Percentiles rank a stretch among this genome's conserved stretches.
These are phyloP conservation scores for Mrakia gelida DNA, from an alignment of 768 basidiomycete genomes.

Conservation along the genomic window DNA sequence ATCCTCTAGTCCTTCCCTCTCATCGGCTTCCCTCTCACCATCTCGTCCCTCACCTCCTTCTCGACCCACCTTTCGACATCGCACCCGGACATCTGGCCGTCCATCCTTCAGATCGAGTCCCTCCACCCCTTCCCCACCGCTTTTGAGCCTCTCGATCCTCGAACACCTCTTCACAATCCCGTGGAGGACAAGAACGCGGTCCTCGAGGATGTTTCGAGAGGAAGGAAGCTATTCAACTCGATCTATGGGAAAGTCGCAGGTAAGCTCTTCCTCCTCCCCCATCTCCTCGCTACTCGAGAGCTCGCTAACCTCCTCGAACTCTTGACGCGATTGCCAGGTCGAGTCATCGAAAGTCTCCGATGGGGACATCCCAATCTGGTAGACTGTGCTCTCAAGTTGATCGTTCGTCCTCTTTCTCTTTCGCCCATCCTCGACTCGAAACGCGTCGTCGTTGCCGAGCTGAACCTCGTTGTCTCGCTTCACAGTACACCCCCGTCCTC, in stretches of 20 bases:
- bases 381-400: constrained; percentile 26
- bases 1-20: constrained; percentile 3
- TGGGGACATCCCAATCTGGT: constrained; percentile 29
- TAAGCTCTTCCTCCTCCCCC: neutral
- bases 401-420: neutral
- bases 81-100: neutral
- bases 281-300: too few relatives aligned
- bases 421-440: neutral
- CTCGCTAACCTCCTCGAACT: neutral
- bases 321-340: neutral
- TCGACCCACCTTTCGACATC: constrained; percentile 21
- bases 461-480: neutral
- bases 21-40: constrained; percentile 23
- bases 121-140: constrained; percentile 26
- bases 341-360: constrained; percentile 20
- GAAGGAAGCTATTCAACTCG: constrained; percentile 14
- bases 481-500: constrained; percentile 28
- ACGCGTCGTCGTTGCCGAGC: neutral
- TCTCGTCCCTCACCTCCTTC: constrained; percentile 23
- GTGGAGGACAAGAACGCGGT: neutral
- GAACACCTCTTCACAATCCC: neutral
- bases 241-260: constrained; percentile 30
- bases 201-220: constrained; percentile 10
- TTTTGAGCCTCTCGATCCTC: constrained; percentile 18
- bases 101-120: constrained; percentile 13